Base-by-base conservation (phyloP, 768 basidiomycete species). In the Tricholoma matsutake region DNA sequence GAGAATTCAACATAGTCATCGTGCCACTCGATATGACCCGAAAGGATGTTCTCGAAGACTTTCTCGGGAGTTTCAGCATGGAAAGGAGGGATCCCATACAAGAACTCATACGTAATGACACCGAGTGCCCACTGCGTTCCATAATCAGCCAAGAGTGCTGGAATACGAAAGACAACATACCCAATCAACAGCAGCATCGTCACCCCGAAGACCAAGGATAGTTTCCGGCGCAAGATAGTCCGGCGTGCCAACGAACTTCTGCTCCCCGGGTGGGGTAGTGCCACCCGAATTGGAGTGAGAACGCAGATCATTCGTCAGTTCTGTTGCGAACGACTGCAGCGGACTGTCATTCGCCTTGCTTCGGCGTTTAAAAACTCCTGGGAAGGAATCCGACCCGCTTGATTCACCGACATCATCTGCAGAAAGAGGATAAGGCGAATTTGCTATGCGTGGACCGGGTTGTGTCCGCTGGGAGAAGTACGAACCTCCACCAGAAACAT, bases 31-130 rank as follows among this genome's bases (percentile, higher is more conserved):
- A 98, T 83, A 31, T 90, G 87, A 4, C 95, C 89, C 10, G 96
- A 97, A 20, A 98, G 82, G 69, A 98, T 98, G 71, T 98, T 98
- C 76, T 97, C 96, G 68, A 99, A 98, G 4, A 99, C 96, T 75
- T 91, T 92, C 73, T 97, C 95, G 0, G 97, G 96, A 7, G 92
- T 92, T 62, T 98, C 95, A 53, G 93, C 96, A 69, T 98, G 94
- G 83, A 99, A 99, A 2, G 97, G 97, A 28, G 97, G 97, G 34
- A 95, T 86, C 3, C 97, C 96, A 65, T 95, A 98, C 35, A 98
- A 76, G 75, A 99, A 98, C 78, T 99, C 97, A 72, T 99, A 98
- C 31, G 94, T 92, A 71, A 99, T 96, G 45, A 98, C 94, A 61
- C 97, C 97, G 29, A 99, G 83, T 10, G 97, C 96, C 97, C 97